Evolutionary conservation across 257 asterid genomes (phyloP), one percentile per base, ranked within the genome.

Genomic region (Phtheirospermum japonicum): DNA sequence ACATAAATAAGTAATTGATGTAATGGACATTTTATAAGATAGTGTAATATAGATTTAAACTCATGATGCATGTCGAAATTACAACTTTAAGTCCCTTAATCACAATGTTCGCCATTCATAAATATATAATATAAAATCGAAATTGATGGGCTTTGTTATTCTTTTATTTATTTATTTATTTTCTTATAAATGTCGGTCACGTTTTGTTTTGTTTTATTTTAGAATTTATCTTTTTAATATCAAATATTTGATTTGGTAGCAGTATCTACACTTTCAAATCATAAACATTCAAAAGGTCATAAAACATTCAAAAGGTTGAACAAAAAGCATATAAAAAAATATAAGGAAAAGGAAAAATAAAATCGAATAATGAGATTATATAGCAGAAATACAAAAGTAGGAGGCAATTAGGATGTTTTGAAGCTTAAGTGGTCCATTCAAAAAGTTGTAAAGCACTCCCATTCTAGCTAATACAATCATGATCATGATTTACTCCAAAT

Each of bases 401-500:
- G 17, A 65, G 53, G 48, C 40, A 70, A 51, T 23, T 65, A 7
- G 69, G 71, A 57, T 33, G 37, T 33, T 33, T 33, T n/a, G n/a
- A n/a, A 53, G 48, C 33, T 76, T 32, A 9, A 19, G 76, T 75
- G 92, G 81, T 62, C 85, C 83, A 50, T 51, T 39, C 31, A 52
- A 65, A 75, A 73, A 59, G 73, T 69, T 36, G 37, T 65, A 61
- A 73, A 77, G 76, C 66, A 64, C 64, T 64, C 62, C 45, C 69
- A 64, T 28, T 75, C 59, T 31, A 64, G 75, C 80, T 65, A 65
- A 73, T 53, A 46, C 80, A 82, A 80, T 80, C 73, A 84, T 84
- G 82, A 80, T 80, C 73, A 84, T 84, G 82, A 70, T 66, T 39
- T 36, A 1, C 4, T 54, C 56, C 13, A 58, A 49, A 58, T 34